These are phyloP conservation scores for Chlamydomonas sp. DNA, from an alignment of 139 green algal genomes.

Conservation along the genomic window DNA sequence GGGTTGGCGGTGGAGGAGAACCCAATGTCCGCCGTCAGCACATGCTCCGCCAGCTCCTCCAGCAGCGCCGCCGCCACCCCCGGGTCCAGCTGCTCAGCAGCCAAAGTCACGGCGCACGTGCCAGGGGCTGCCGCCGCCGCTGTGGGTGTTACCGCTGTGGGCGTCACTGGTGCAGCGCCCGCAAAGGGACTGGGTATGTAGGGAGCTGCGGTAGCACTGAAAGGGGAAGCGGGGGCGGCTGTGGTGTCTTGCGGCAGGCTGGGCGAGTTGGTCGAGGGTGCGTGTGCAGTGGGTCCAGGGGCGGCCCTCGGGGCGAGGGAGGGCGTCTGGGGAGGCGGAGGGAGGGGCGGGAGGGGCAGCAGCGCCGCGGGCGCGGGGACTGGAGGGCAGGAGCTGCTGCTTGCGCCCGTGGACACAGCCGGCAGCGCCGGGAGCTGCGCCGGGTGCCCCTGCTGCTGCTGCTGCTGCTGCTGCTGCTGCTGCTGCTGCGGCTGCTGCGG, in stretches of 20 bases:
- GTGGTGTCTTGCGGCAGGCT: neutral
- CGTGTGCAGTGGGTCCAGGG: no score
- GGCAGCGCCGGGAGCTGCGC: no score
- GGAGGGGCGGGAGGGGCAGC: no score
- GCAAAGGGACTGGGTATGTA: neutral
- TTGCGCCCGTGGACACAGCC: no score
- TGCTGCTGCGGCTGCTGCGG: no score
- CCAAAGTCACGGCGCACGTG: neutral
- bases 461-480: no score
- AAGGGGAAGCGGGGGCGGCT: neutral
- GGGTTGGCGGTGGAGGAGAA: constrained; percentile 33
- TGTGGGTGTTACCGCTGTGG: no score
- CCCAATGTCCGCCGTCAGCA: constrained; percentile 22
- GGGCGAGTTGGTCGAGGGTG: neutral
- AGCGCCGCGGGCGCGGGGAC: no score
- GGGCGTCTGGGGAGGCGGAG: no score
- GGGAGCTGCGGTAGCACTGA: neutral
- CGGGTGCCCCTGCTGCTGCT: no score
- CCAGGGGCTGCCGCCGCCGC: neutral
- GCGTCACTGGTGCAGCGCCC: neutral
- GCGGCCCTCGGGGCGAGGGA: no score
- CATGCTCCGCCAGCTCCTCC: constrained; percentile 36
- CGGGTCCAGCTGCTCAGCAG: neutral
- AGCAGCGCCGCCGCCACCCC: constrained; percentile 13
- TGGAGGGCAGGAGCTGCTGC: no score